Percentiles rank a stretch among this genome's conserved stretches.
phyloP scores from a whole-genome alignment of 352 stramenopile genomes.

The Phytophthora pisi region DNA sequence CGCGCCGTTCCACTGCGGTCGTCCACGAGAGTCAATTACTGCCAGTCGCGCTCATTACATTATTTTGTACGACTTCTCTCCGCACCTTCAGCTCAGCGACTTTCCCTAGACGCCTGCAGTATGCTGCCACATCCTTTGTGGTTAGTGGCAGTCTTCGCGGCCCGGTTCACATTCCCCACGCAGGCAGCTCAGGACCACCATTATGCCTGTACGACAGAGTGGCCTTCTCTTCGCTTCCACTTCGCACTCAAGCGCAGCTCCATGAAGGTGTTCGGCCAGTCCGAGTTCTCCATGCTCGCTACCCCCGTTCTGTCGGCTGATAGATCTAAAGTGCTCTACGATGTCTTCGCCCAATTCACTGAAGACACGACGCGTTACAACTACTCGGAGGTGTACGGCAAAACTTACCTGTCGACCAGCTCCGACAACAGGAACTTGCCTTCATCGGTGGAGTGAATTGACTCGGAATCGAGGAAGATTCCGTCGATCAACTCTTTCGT shows the following conservation, averaged over 20 bases:
- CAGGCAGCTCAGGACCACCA: neutral
- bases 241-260: slow-evolving; percentile 1
- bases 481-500: slow-evolving; percentile 9
- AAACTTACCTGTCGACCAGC: neutral
- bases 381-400: neutral
- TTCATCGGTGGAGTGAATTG: neutral
- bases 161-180: too few species aligned
- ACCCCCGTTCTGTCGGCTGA: slow-evolving; percentile 1
- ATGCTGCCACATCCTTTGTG: too few species aligned
- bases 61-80: too few species aligned
- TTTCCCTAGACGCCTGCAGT: too few species aligned
- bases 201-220: neutral
- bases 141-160: too few species aligned
- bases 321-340: slow-evolving; percentile 3
- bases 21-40: too few species aligned
- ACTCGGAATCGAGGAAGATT: neutral
- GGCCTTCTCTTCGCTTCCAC: neutral
- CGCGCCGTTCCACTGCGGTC: too few species aligned
- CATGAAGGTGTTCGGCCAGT: neutral
- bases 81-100: too few species aligned
- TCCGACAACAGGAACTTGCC: too few species aligned
- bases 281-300: slow-evolving; percentile 7
- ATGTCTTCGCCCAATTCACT: slow-evolving; percentile 1
- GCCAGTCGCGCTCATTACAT: too few species aligned
- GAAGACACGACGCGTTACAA: neutral